Percentiles rank a stretch among this genome's conserved stretches.
These are phyloP conservation scores for Tetrahymena borealis DNA, from an alignment of 73 alveolate genomes.

Conservation along the genomic window DNA sequence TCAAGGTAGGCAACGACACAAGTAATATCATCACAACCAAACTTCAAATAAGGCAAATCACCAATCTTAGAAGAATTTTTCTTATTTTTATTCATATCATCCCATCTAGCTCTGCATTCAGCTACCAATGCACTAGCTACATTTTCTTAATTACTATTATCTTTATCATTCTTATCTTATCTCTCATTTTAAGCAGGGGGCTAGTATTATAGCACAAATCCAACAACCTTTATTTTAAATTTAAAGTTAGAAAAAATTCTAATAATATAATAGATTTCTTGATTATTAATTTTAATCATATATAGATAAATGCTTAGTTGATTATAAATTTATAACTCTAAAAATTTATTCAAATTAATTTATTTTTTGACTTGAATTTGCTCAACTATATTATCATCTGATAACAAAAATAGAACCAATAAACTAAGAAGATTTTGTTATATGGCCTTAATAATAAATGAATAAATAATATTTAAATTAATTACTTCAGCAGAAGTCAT, in stretches of 20 bases:
- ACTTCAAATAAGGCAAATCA: conserved; percentile 39
- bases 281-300: no score
- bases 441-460: no score
- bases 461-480: no score
- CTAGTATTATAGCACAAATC: neutral
- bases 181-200: neutral
- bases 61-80: conserved; percentile 39
- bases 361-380: no score
- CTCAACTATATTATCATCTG: no score
- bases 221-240: neutral
- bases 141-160: conserved; percentile 47
- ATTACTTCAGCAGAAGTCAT: conserved; percentile 77
- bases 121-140: conserved; percentile 49
- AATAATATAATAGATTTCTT: no score
- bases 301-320: no score
- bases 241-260: neutral
- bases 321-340: no score
- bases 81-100: conserved; percentile 36
- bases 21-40: conserved; percentile 46
- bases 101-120: conserved; percentile 72
- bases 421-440: no score
- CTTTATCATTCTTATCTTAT: conserved; percentile 13
- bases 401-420: no score
- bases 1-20: conserved; percentile 34
- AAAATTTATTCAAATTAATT: no score